Evolutionary conservation across 1,284 basidiomycete species (phyloP).

Genomic region (Vanrija pseudolonga): DNA sequence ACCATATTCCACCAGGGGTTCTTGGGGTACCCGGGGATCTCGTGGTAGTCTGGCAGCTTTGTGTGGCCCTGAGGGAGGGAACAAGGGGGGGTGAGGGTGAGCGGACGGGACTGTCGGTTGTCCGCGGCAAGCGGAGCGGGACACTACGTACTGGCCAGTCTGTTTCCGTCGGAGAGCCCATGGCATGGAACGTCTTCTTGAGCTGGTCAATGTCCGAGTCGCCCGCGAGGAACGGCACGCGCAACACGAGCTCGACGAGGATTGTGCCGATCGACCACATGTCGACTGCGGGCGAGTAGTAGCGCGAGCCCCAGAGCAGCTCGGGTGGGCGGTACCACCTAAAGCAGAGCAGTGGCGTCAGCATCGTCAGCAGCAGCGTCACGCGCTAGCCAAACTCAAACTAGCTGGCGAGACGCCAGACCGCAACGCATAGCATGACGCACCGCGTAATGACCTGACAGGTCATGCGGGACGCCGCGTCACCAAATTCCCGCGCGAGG

Average conservation of each 20-base stretch:
- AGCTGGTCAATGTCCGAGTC: slow-evolving; percentile 96
- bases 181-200: slow-evolving; percentile 86
- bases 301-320: slow-evolving; percentile 90
- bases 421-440: no score
- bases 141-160: slow-evolving; percentile 80
- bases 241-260: slow-evolving; percentile 80
- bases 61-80: slow-evolving; percentile 66
- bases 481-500: slow-evolving; percentile 82
- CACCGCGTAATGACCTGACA: slow-evolving; percentile 95
- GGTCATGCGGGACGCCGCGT: slow-evolving; percentile 89
- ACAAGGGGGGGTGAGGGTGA: not conserved
- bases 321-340: slow-evolving; percentile 99
- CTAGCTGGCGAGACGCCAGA: no score
- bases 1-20: slow-evolving; percentile 67
- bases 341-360: slow-evolving; percentile 8
- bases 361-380: not conserved
- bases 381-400: no score
- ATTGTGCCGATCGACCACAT: slow-evolving; percentile 99
- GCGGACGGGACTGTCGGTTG: no score
- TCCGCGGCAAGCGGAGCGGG: not conserved
- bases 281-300: slow-evolving; percentile 96
- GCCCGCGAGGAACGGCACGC: slow-evolving; percentile 88
- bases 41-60: slow-evolving; percentile 81
- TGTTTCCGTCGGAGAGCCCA: slow-evolving; percentile 91
- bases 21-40: slow-evolving; percentile 73